Evolutionary conservation across 805 yeast genomes (phyloP).

Genomic region (Saccharomyces eubayanus): DNA sequence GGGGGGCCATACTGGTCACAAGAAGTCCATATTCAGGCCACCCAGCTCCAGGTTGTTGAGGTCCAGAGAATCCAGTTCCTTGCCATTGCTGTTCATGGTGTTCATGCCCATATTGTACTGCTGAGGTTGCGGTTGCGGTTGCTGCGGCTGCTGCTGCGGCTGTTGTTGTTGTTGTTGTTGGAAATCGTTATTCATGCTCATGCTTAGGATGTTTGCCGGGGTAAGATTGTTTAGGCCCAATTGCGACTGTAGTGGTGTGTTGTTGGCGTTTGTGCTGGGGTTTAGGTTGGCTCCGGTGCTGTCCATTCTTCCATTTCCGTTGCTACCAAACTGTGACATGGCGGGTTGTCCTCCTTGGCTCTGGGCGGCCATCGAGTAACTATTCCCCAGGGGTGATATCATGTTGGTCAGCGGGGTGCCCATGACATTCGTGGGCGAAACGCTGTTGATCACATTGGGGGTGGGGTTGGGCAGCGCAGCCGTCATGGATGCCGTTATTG

Average conservation of each 20-base stretch:
- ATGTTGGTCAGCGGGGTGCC: not conserved
- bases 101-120: not conserved
- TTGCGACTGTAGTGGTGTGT: constrained; percentile 1
- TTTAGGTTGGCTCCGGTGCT: not conserved
- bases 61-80: constrained; percentile 18
- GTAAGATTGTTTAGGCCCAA: constrained; percentile 3
- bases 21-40: constrained; percentile 26
- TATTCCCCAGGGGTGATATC: not conserved
- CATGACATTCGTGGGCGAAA: not conserved
- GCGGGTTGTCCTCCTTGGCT: not conserved
- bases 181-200: constrained; percentile 12
- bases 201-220: constrained; percentile 12
- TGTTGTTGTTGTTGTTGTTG: constrained; percentile 5
- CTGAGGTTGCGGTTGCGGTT: constrained; percentile 1
- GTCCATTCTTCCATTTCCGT: not conserved
- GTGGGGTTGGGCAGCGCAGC: not conserved
- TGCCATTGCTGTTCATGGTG: constrained; percentile 2
- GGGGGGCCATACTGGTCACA: constrained; percentile 7
- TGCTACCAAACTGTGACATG: not conserved
- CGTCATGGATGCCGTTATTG: constrained; percentile 1
- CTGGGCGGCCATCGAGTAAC: not conserved
- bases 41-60: constrained; percentile 25
- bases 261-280: not conserved
- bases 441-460: not conserved
- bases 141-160: constrained; percentile 4